Percentiles rank a stretch among this genome's conserved stretches.
Conservation (phyloP, 2,329 filamentous ascomycete genomes). For the Monilinia fructicola region DNA sequence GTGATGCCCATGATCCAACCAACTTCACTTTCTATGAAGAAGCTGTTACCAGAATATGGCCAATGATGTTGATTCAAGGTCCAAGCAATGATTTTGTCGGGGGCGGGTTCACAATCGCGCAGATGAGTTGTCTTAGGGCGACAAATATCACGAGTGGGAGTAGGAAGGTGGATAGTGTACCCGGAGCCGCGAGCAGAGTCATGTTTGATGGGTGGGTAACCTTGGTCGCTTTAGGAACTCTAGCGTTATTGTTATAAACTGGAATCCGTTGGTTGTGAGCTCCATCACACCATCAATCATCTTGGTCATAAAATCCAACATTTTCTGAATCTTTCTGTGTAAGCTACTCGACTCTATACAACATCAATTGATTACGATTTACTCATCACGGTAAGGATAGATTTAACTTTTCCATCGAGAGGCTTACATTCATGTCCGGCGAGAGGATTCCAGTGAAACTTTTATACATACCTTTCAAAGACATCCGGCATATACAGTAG, state of each 20-base stretch:
- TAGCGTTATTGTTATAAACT: neutral
- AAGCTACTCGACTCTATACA: too few species aligned
- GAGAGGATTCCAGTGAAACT: too few species aligned
- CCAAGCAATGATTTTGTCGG: neutral
- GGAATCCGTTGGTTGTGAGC: too few species aligned
- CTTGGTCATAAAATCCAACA: too few species aligned
- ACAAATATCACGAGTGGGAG: neutral
- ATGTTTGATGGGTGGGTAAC: neutral
- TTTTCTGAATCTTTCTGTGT: too few species aligned
- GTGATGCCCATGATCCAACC: neutral
- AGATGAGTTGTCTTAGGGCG: constrained; percentile 8
- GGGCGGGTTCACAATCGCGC: neutral
- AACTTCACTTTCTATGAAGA: constrained; percentile 4
- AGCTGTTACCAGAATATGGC: constrained; percentile 9
- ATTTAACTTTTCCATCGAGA: too few species aligned
- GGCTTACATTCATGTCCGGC: too few species aligned
- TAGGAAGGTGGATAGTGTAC: neutral
- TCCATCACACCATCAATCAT: too few species aligned
- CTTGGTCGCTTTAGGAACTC: neutral
- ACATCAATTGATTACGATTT: too few species aligned
- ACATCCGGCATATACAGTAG: too few species aligned
- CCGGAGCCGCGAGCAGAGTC: neutral
- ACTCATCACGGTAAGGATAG: too few species aligned
- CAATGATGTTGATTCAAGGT: constrained; percentile 10
- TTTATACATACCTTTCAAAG: too few species aligned